Conservation (phyloP, 1,139 yeast genomes). For the Spathaspora sp. region DNA sequence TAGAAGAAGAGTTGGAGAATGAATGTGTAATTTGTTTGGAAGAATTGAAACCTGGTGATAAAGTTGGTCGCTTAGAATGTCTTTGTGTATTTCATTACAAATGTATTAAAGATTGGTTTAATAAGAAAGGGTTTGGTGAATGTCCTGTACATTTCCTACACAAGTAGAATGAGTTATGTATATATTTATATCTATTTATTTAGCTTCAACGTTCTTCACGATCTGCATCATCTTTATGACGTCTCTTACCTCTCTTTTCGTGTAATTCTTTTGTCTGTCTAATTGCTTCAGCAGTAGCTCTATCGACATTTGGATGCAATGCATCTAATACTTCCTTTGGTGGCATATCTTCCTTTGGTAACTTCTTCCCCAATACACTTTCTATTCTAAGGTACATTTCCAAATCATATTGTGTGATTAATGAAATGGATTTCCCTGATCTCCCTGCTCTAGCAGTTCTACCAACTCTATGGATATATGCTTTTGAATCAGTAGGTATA, state of each 20-base stretch:
- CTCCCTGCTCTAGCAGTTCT: slow-evolving; percentile 98
- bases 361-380: slow-evolving; percentile 74
- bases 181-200: background rate
- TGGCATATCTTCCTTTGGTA: slow-evolving; percentile 76
- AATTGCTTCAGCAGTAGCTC: slow-evolving; percentile 89
- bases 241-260: slow-evolving; percentile 38
- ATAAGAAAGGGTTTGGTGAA: slow-evolving; percentile 78
- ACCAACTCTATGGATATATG: slow-evolving; percentile 96
- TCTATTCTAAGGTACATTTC: slow-evolving; percentile 88
- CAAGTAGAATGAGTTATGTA: slow-evolving; percentile 15
- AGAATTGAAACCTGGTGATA: slow-evolving; percentile 80
- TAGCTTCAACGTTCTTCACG: slow-evolving; percentile 41
- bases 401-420: slow-evolving; percentile 92
- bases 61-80: slow-evolving; percentile 90
- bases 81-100: slow-evolving; percentile 89
- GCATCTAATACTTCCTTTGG: slow-evolving; percentile 77
- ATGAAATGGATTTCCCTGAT: slow-evolving; percentile 86
- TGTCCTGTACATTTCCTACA: slow-evolving; percentile 75
- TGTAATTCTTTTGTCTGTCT: slow-evolving; percentile 79
- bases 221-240: slow-evolving; percentile 40
- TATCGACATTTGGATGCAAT: slow-evolving; percentile 83
- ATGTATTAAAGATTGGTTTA: slow-evolving; percentile 90
- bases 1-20: slow-evolving; percentile 62
- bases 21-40: slow-evolving; percentile 96
- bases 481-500: slow-evolving; percentile 97